phyloP scores from a whole-genome alignment of 1,139 yeast species.

The Hemisphaericaspora xylofermentans region DNA sequence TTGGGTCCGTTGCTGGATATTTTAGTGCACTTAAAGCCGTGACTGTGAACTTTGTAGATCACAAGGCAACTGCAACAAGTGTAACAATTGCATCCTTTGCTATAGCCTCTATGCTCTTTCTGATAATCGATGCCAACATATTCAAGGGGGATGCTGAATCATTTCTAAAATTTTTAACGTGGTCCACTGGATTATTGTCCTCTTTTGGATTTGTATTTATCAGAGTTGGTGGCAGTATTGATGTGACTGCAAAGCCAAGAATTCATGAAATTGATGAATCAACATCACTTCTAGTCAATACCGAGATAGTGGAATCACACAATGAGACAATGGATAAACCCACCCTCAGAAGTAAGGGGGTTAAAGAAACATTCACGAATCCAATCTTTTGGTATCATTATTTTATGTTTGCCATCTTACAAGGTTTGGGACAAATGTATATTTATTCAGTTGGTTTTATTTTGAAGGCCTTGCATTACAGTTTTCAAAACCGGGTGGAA shows the following conservation, averaged over 20 bases:
- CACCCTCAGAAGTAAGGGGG: slow-evolving; percentile 16
- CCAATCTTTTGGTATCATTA: slow-evolving; percentile 49
- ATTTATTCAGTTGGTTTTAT: slow-evolving; percentile 74
- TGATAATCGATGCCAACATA: slow-evolving; percentile 22
- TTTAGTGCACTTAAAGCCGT: slow-evolving; percentile 38
- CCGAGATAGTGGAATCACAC: slow-evolving; percentile 11
- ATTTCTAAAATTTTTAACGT: slow-evolving; percentile 25
- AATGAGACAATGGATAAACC: not conserved
- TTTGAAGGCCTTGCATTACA: slow-evolving; percentile 49
- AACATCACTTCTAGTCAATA: slow-evolving; percentile 9
- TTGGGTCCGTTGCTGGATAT: slow-evolving; percentile 35
- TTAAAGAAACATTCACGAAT: slow-evolving; percentile 22
- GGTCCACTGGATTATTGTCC: slow-evolving; percentile 26
- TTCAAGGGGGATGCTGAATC: slow-evolving; percentile 23
- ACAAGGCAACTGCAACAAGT: slow-evolving; percentile 36
- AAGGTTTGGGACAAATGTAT: slow-evolving; percentile 78
- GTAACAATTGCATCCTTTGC: slow-evolving; percentile 40
- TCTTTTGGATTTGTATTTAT: slow-evolving; percentile 31
- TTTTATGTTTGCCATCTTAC: slow-evolving; percentile 56
- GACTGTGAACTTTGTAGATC: slow-evolving; percentile 31
- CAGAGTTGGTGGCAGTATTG: slow-evolving; percentile 30
- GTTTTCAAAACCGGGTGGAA: slow-evolving; percentile 24
- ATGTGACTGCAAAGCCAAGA: slow-evolving; percentile 12
- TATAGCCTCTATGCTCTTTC: slow-evolving; percentile 32
- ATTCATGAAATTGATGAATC: slow-evolving; percentile 14